Base-by-base conservation (phyloP, 352 stramenopile species). In the Vaucheria bursata region DNA sequence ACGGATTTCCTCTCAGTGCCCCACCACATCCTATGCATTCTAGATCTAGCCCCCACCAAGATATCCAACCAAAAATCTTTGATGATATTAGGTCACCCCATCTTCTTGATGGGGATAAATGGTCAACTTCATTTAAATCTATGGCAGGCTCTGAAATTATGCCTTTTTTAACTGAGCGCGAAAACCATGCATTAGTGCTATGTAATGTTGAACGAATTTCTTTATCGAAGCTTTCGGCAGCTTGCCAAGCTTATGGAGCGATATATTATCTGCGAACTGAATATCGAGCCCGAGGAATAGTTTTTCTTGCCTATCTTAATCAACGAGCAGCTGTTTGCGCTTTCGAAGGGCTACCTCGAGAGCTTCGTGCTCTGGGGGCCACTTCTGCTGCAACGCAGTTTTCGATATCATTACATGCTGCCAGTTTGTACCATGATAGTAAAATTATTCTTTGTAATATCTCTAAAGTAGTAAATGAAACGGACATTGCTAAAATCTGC, bases 271-370 rank as follows among this genome's bases (percentile, higher is more conserved):
- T 85, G 18, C 71, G 76, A 4, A 72, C 53, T 36, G 79, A 85
- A 35, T 81, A 80, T 45, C 34, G 59, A 0, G 25, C 7, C 25
- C 45, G 40, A n/a, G 65, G 79, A 7, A 76, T 85, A 5, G 78
- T 83, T n/a, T 85, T 85, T 71, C 37, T 85, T 39, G 79, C 79
- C 1, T 85, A 85, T 71, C 75, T 82, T 18, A 76, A 85, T 73
- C 65, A 84, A 29, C 59, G 79, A 31, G 69, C 74, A 36, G 77
- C 79, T 6, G 75, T 80, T 25, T 73, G 77, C 35, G 79, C 79
- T 1, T 73, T 77, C 70, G 37, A 45, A 49, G 69, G 38, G 8
- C 71, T 85, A 18, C 76, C 65, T 0, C 32, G 34, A 18, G 79
- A 85, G 38, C 71, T 85, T 29, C 32, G 36, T n/a, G 52, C 8